These are phyloP conservation scores for Bondarzewia mesenterica DNA, from an alignment of 1,284 basidiomycete genomes.

Conservation along the genomic window DNA sequence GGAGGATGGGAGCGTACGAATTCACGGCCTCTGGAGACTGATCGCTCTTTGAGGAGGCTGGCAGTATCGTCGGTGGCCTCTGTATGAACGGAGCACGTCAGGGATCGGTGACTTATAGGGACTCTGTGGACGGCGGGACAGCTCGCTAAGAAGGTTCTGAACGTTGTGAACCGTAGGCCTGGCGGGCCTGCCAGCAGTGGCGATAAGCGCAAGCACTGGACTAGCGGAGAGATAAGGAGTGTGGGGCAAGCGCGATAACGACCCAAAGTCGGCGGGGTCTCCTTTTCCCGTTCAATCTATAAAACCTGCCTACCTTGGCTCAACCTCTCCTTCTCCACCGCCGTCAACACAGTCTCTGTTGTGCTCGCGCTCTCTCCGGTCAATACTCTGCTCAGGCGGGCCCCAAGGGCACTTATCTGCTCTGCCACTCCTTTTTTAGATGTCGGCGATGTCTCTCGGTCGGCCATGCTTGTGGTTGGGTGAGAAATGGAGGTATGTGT, in stretches of 20 bases:
- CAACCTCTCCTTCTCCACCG: not conserved
- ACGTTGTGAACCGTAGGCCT: no score
- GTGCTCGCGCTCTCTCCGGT: not conserved
- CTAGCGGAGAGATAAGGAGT: slow-evolving; percentile 1
- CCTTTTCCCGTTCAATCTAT: slow-evolving; percentile 1
- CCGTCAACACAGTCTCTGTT: not conserved
- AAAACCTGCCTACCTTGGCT: slow-evolving; percentile 1
- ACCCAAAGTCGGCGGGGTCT: not conserved
- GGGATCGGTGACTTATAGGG: not conserved
- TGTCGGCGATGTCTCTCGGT: not conserved
- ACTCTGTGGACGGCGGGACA: not conserved
- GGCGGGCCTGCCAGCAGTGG: no score
- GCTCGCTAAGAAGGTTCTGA: not conserved
- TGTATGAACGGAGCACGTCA: not conserved
- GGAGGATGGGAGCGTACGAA: not conserved
- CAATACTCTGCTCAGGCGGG: not conserved
- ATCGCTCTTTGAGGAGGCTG: not conserved
- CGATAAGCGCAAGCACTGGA: no score
- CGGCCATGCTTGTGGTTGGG: not conserved
- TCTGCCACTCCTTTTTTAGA: not conserved
- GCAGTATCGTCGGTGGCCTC: not conserved
- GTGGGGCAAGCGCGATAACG: not conserved
- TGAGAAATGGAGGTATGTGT: not conserved
- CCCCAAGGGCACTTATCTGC: slow-evolving; percentile 1
- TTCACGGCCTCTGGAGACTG: slow-evolving; percentile 2